Evolutionary conservation across 2,329 filamentous ascomycete genomes (phyloP), one percentile per base, ranked within the genome.

Genomic region (Xylariaceae sp.): DNA sequence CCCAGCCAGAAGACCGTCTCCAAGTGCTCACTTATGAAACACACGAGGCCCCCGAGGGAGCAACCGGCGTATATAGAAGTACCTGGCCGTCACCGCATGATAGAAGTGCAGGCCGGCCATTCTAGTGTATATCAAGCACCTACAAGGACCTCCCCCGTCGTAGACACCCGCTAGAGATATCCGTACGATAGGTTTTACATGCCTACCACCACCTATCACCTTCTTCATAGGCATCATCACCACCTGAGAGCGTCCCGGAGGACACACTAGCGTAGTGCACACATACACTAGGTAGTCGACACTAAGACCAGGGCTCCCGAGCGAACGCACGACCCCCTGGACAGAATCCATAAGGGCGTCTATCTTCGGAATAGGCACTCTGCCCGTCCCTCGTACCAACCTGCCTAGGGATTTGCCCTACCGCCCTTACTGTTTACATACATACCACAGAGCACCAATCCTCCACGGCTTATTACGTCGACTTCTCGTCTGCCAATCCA

Each of bases 271-370:
- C 37, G 37, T 42, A 42, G 37, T 42, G 9, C 11, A 42, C 37
- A 9, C 11, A 42, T 42, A n/a, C n/a, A n/a, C n/a, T n/a, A 18
- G 17, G 17, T 18, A 42, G 37, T 42, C 37, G 37, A 42, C 37
- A 42, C 37, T 42, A 10, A 42, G 11, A 10, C 37, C 23, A 30
- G 23, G 23, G 4, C 37, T 42, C 37, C 37, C 23, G 17, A 23
- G 15, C 23, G 23, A 34, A 34, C 23, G 49, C 11, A 51, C 58
- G 56, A 69, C 68, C 67, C 66, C 67, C 67, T 68, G 68, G 65
- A 55, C 61, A 53, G 62, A 67, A 62, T 54, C 66, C 65, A 65
- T 63, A 49, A 49, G 15, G 17, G 47, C 47, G 11, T 45, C 42
- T n/a, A 45, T 45, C 42, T 45, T 59, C 59, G 23, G 23, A 30